Evolutionary conservation across 176 grass and related monocot species (phyloP), one percentile per base, ranked within the genome.

Genomic region (Oropetium thomaeum): DNA sequence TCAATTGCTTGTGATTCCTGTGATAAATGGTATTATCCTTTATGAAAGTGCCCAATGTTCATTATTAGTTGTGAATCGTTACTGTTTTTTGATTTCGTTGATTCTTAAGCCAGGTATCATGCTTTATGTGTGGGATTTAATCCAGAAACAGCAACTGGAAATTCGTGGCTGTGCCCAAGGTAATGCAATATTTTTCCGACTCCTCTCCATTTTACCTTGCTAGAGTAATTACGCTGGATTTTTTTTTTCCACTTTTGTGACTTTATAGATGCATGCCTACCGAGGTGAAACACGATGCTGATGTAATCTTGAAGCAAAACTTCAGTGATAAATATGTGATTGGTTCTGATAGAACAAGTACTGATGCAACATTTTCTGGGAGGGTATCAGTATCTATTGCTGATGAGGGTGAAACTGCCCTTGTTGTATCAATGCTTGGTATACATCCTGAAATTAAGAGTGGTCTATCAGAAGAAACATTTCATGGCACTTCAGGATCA

Each of bases 1-100:
- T 98, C 95, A 71, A 89, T 94, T 94, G 95, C 91, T 76, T 98
- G 91, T 82, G 95, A 98, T 81, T 92, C 89, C 27, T 98, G 95
- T 87, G 95, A 98, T 83, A 85, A 83, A 83, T 98, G 91, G 95
- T 98, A 92, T 73, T 73, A 49, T 47, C 42, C 11, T 62, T 58
- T 58, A 51, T 65, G 8, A 58, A 81, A 51, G 32, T 79, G 61
- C 34, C 64, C 51, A 38, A 17, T 79, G 41, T 42, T 48, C 53
- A 73, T 67, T 75, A 58, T 62, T 49, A 51, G 53, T 62, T 73
- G 63, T 14, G 55, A 63, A 72, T 33, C 59, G 58, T 55, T 34
- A 77, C 42, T 19, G 0, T 89, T 59, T 84, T 93, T 40, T 62
- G 63, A 77, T 83, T 73, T 52, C 55, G 45, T 41, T 76, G 33